Evolutionary conservation across 805 yeast genomes (phyloP), one percentile per base, ranked within the genome.

Genomic region (Zygoascus tannicola): DNA sequence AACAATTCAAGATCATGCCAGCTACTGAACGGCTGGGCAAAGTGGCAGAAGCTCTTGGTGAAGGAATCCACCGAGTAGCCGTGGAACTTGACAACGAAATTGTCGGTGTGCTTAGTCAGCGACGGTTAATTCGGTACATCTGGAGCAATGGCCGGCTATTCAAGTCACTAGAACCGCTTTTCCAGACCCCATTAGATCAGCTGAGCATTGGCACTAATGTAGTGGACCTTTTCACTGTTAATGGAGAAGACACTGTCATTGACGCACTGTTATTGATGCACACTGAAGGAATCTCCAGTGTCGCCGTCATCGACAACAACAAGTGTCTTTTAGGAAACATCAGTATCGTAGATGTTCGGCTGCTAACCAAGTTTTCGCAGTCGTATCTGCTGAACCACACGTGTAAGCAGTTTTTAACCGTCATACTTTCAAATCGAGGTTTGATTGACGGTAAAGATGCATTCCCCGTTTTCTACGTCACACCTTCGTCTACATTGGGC

Each of bases 71-170:
- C 65, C 73, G 98, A 58, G 77, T 90, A 18, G 95, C 97, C 8
- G 84, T 88, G 44, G 73, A 81, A 19, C 69, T 77, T 57, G 60
- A 60, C 19, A 69, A 74, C 20, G 70, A 71, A 47, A 78, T 88
- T 40, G 77, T 82, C 2, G 97, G 97, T 46, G 77, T 90, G 10
- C 69, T 92, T 38, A 85, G 96, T 0, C 98, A 90, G 66, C 79
- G 98, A 61, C 76, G 97, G 56, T 68, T 86, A 54, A 75, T 90
- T 44, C 77, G 76, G 55, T 90, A 76, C 61, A 67, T 90, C 44
- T 90, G 97, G 97, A 94, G 85, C 47, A 85, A 92, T 60, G 94
- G 94, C 23, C 74, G 95, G 49, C 67, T 84, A 46, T 92, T 90
- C 67, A 84, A 86, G 2, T 71, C 79, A 16, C 74, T 92, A 60